Percentiles rank a stretch among this genome's conserved stretches.
Conservation (phyloP, 2,329 filamentous ascomycete genomes). For the Botrytis medusae region DNA sequence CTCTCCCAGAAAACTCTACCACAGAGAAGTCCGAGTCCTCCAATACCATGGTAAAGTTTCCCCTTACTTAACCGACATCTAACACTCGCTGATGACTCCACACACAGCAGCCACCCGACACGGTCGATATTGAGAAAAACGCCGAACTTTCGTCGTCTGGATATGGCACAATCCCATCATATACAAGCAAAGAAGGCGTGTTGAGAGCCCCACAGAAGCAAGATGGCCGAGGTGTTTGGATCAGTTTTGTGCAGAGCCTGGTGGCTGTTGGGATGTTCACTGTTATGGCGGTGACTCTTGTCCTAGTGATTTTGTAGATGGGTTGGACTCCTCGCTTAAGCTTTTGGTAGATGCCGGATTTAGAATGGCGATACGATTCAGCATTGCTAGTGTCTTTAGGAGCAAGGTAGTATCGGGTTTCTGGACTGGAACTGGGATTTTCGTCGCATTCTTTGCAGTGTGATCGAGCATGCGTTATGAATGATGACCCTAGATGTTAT, state of each 20-base stretch:
- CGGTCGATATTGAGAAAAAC: conserved; percentile 17
- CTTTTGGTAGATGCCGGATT: background rate
- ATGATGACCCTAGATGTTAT: background rate
- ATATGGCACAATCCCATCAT: conserved; percentile 18
- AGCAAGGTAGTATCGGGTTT: background rate
- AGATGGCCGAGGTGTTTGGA: conserved; percentile 7
- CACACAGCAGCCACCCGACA: conserved; percentile 10
- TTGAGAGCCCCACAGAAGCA: background rate
- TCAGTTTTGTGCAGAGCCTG: conserved; percentile 18
- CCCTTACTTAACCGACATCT: background rate
- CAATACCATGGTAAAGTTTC: conserved; percentile 1
- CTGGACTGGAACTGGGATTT: background rate
- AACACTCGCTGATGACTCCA: background rate
- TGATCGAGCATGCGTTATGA: background rate
- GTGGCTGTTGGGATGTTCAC: conserved; percentile 19
- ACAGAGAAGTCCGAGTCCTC: conserved; percentile 2
- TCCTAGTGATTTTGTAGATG: conserved; percentile 13
- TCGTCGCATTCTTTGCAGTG: background rate
- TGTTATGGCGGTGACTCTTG: conserved; percentile 9
- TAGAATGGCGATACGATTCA: background rate
- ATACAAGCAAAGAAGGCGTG: background rate
- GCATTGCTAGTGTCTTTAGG: background rate
- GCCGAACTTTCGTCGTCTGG: background rate
- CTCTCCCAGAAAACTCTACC: conserved; percentile 10
- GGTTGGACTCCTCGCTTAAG: background rate